Evolutionary conservation across 2,329 filamentous ascomycete species (phyloP).

Genomic region (Fusarium coicis): DNA sequence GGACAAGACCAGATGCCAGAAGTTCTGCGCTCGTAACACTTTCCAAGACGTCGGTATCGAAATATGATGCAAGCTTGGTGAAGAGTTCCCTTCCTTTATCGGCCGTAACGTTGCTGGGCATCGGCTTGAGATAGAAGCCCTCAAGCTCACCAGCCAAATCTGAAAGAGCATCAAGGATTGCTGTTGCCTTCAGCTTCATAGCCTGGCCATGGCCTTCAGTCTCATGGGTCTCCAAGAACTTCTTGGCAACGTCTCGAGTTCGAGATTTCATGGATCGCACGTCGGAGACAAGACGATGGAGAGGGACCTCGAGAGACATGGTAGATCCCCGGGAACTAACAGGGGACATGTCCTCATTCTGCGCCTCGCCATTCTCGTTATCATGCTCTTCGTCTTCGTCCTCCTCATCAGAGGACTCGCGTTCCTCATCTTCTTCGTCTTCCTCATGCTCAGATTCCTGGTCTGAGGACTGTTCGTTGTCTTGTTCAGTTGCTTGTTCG

Average conservation of each 20-base stretch:
- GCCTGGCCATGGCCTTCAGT: conserved; percentile 75
- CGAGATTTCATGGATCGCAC: conserved; percentile 68
- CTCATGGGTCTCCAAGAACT: conserved; percentile 86
- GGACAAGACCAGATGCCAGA: conserved; percentile 88
- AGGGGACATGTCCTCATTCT: conserved; percentile 71
- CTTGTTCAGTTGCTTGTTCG: conserved; percentile 45
- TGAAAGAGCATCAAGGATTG: conserved; percentile 79
- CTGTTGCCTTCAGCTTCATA: conserved; percentile 81
- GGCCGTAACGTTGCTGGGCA: conserved; percentile 56
- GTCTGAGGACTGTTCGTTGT: conserved; percentile 46
- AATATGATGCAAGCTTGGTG: conserved; percentile 79
- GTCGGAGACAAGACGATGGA: conserved; percentile 60
- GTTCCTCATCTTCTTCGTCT: conserved; percentile 49
- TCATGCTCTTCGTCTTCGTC: conserved; percentile 64
- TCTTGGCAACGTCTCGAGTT: conserved; percentile 81
- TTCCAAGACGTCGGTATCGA: conserved; percentile 87
- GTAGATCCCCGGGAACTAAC: conserved; percentile 74
- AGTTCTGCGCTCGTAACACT: conserved; percentile 97
- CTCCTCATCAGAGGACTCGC: conserved; percentile 53
- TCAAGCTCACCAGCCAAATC: conserved; percentile 77
- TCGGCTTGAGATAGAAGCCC: conserved; percentile 71
- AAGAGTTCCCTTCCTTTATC: conserved; percentile 75
- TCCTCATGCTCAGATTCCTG: conserved; percentile 44
- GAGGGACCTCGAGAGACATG: conserved; percentile 69
- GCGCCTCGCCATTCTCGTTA: conserved; percentile 61